A percentile compares a stretch with the other conserved stretches of the same genome.
phyloP scores from a whole-genome alignment of 1,284 basidiomycete species.

The Pseudozyma thailandica region DNA sequence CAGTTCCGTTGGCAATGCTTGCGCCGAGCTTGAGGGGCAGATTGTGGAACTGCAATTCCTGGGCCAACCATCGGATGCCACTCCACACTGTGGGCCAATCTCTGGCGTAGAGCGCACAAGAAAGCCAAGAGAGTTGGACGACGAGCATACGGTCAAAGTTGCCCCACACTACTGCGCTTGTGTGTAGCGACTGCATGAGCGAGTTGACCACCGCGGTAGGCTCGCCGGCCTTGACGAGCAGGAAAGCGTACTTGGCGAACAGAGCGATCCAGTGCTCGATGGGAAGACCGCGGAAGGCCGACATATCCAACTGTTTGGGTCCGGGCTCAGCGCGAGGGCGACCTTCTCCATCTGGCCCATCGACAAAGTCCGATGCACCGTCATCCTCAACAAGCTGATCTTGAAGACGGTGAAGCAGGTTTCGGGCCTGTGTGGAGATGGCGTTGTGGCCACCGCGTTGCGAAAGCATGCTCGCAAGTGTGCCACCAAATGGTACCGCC shows the following conservation, averaged over 20 bases:
- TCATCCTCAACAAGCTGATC: constrained; percentile 75
- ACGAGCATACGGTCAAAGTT: constrained; percentile 52
- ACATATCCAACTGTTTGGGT: constrained; percentile 40
- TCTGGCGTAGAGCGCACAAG: constrained; percentile 60
- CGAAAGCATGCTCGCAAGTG: constrained; percentile 23
- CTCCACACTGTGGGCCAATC: constrained; percentile 52
- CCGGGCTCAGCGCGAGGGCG: constrained; percentile 46
- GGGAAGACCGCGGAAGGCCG: constrained; percentile 79
- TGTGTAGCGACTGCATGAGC: constrained; percentile 78
- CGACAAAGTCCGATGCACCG: constrained; percentile 58
- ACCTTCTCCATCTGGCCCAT: constrained; percentile 70
- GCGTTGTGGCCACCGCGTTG: constrained; percentile 49
- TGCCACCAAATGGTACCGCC: constrained; percentile 1
- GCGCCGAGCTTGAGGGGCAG: constrained; percentile 53
- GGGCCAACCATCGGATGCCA: constrained; percentile 47
- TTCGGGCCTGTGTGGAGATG: constrained; percentile 76
- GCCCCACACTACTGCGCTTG: constrained; percentile 62
- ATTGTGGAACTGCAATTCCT: constrained; percentile 62
- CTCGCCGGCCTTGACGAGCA: constrained; percentile 76
- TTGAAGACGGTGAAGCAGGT: constrained; percentile 79
- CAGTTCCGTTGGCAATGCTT: constrained; percentile 51
- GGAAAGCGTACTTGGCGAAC: constrained; percentile 83
- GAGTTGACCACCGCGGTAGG: constrained; percentile 74
- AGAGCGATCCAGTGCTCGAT: constrained; percentile 87
- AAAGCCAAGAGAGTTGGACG: constrained; percentile 54